Base-by-base conservation (phyloP, 306 rosid species). In the Quercus variabilis region DNA sequence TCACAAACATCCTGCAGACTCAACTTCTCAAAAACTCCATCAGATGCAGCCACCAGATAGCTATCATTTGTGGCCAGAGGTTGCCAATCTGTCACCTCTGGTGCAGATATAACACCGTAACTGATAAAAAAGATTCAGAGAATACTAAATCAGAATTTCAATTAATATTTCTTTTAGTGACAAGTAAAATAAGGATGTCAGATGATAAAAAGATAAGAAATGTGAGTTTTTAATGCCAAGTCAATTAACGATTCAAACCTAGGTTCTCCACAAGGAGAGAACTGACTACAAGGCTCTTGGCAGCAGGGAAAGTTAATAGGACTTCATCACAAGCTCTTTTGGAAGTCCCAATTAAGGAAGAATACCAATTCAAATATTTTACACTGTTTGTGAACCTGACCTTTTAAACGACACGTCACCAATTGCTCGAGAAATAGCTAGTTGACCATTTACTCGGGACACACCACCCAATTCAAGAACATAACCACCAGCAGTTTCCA, bases 401-500 rank as follows among this genome's bases (percentile, higher is more conserved):
- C 96, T 86, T 89, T 95, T 95, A 73, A 90, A 90, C 69, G 85
- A 78, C 62, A 92, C 86, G 64, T 95, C 98, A 51, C 99, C 98
- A 76, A 95, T 92, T 46, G 99, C 94, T 54, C 98, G 90, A 74
- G 92, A 87, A 80, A 95, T 79, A 74, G 99, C 99, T 79, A 95
- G 87, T 89, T 89, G 93, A 80, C 99, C 99, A 83, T 95, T 95
- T 74, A 95, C 81, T 14, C 99, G 92, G 75, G 92, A 84, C 83
- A 92, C 90, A 81, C 99, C 98, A 76, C 89, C 90, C 96, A 95
- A 90, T 80, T 89, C 88, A 78, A 85, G 71, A 88, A 95, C 97
- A 81, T 85, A 93, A 69, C 99, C 99, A 83, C 99, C 99, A 80
- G 99, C 92, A 79, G 86, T 86, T 90, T 95, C 99, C 83, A 95